These are phyloP conservation scores for Aureobasidium namibiae DNA, from an alignment of 2,329 filamentous ascomycete genomes.

Conservation along the genomic window DNA sequence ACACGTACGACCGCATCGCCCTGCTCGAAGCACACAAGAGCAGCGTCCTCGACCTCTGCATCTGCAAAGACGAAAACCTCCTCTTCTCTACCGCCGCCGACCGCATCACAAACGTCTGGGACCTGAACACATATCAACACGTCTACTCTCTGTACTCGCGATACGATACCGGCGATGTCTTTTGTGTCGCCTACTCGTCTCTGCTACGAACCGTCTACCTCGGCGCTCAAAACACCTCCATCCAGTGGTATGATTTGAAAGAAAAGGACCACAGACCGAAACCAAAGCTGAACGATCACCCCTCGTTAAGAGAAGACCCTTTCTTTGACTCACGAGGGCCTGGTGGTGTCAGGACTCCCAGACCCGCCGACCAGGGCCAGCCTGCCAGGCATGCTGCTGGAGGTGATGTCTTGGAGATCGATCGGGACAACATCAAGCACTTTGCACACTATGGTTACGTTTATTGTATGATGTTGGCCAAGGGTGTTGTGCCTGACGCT, in stretches of 20 bases:
- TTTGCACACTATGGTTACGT: constrained; percentile 95
- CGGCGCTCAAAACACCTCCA: constrained; percentile 87
- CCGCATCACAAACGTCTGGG: constrained; percentile 91
- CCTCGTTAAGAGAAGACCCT: constrained; percentile 67
- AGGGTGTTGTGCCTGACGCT: constrained; percentile 60
- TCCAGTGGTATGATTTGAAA: constrained; percentile 80
- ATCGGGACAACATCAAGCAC: constrained; percentile 68
- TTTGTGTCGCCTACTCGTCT: constrained; percentile 83
- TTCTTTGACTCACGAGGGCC: constrained; percentile 91
- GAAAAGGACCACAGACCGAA: constrained; percentile 52
- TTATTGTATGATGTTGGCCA: constrained; percentile 87
- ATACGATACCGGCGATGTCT: constrained; percentile 92
- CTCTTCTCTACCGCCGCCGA: constrained; percentile 92
- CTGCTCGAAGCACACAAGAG: constrained; percentile 84
- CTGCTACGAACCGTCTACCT: constrained; percentile 77
- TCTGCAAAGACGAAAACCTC: constrained; percentile 65
- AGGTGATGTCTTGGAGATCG: constrained; percentile 68
- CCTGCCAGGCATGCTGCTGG: constrained; percentile 43
- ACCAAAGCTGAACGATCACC: constrained; percentile 60
- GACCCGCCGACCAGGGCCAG: constrained; percentile 51
- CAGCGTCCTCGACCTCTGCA: constrained; percentile 75
- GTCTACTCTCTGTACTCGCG: constrained; percentile 87
- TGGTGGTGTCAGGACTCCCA: constrained; percentile 69
- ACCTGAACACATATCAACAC: constrained; percentile 63
- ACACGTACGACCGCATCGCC: constrained; percentile 72